Evolutionary conservation across 2,329 filamentous ascomycete species (phyloP), one percentile per base, ranked within the genome.

Genomic region (Xylaria sp.): DNA sequence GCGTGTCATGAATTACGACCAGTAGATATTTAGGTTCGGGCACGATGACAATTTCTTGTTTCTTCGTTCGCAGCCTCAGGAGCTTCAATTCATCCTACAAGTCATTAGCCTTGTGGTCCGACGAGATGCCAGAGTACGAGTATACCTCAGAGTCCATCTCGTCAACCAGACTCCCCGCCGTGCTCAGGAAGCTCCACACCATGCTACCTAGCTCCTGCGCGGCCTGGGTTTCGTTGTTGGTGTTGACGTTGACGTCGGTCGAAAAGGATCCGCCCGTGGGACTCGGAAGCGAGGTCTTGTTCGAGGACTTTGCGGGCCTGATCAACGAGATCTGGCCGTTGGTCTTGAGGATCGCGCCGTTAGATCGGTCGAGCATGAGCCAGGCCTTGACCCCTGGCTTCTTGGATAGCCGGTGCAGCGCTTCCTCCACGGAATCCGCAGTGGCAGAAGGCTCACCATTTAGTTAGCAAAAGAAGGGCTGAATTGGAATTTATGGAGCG

Each of bases 11-110:
- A 51, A 93, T 83, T 37, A 92, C 87, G 50, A 92, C 84, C 37
- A 93, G 79, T 43, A 94, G 77, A 72, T 90, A 95, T 67, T 90
- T 92, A 39, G 82, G 68, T 70, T 93, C 90, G 71, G 89, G 90
- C 18, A 93, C 88, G 66, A 94, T 90, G 54, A 94, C 88, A 58
- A 94, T 75, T 71, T 95, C 91, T 64, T 92, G 89, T 71, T 90
- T 92, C 76, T 87, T 91, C n/a, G 90, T 93, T 61, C 91, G 82
- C 60, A 95, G 69, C 59, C 90, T 81, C 47, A 94, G 72, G 44
- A 94, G 76, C 73, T 87, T 91, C 59, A 92, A 73, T 68, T 92
- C 90, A 65, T 94, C 90, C 80, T 88, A 59, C 18, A 38, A 20
- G 16, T 7, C 38, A 37, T 44, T 39, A 53, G 43, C 20, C 20